Evolutionary conservation across 2,329 filamentous ascomycete genomes (phyloP).

Genomic region (Stagonosporopsis chrysanthemi): DNA sequence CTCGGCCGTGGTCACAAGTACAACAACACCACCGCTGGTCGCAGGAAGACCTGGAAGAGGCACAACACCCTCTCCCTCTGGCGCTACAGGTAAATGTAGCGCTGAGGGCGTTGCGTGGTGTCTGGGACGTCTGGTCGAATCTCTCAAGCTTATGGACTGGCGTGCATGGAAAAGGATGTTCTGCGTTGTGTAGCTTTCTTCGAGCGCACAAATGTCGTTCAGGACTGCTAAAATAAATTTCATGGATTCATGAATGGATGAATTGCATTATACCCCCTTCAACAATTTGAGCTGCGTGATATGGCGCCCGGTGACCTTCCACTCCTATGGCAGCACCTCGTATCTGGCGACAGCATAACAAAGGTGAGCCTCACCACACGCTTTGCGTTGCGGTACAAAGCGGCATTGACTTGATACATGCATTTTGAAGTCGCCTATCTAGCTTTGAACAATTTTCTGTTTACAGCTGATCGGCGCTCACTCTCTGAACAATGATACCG

Average conservation of each 20-base stretch:
- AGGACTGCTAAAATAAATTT: conserved; percentile 41
- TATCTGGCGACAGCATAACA: not conserved
- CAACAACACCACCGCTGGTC: conserved; percentile 97
- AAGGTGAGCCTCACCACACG: not conserved
- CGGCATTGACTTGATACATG: not conserved
- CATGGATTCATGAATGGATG: conserved; percentile 43
- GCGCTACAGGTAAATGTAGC: conserved; percentile 81
- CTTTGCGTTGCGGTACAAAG: not conserved
- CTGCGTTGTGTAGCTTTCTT: conserved; percentile 43
- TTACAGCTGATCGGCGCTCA: conserved; percentile 50
- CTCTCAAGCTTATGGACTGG: conserved; percentile 44
- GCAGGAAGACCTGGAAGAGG: conserved; percentile 99
- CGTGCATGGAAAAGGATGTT: conserved; percentile 46
- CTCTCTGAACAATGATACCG: conserved; percentile 87
- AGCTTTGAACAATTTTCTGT: not conserved
- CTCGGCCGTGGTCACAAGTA: conserved; percentile 99
- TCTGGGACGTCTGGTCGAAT: conserved; percentile 42
- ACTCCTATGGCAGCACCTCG: not conserved
- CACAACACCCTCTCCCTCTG: conserved; percentile 99
- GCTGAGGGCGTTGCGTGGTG: conserved; percentile 39
- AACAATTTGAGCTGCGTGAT: conserved; percentile 10
- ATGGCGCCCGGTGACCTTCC: not conserved
- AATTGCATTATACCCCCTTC: conserved; percentile 31
- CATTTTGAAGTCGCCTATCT: not conserved
- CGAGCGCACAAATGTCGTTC: conserved; percentile 29